Percentiles rank a stretch among this genome's conserved stretches.
These are phyloP conservation scores for Blastobotrys chiropterorum DNA, from an alignment of 805 yeast genomes.

Conservation along the genomic window DNA sequence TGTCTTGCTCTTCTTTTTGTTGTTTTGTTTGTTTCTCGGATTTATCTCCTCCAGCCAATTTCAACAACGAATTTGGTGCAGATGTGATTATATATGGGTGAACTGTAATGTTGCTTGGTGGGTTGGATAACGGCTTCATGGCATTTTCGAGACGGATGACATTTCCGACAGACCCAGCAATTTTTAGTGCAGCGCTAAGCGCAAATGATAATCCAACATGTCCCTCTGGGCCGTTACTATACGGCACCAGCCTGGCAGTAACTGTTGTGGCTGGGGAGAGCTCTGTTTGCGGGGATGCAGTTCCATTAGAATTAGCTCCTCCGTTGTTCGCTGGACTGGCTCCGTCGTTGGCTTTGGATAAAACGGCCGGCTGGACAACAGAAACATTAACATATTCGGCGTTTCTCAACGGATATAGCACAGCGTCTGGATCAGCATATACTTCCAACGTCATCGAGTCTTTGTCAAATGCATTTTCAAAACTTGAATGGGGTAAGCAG, in stretches of 20 bases:
- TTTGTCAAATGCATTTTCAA: slow-evolving; percentile 20
- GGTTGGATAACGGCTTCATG: slow-evolving; percentile 27
- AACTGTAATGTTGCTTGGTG: slow-evolving; percentile 38
- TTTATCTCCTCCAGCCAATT: slow-evolving; percentile 4
- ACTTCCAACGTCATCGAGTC: slow-evolving; percentile 33
- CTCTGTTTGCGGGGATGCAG: background rate
- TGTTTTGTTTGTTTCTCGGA: slow-evolving; percentile 10
- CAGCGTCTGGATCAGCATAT: slow-evolving; percentile 40
- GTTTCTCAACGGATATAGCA: slow-evolving; percentile 30
- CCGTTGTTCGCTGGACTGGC: slow-evolving; percentile 1
- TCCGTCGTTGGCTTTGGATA: background rate
- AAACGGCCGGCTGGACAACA: background rate
- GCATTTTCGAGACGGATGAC: slow-evolving; percentile 48
- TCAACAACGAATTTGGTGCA: slow-evolving; percentile 12
- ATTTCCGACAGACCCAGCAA: slow-evolving; percentile 46
- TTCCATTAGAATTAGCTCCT: slow-evolving; percentile 4
- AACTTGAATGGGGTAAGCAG: slow-evolving; percentile 43
- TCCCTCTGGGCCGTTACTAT: slow-evolving; percentile 28
- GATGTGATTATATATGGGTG: slow-evolving; percentile 46
- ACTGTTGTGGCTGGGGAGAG: slow-evolving; percentile 34
- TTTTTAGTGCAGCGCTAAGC: slow-evolving; percentile 51
- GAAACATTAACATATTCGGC: slow-evolving; percentile 28
- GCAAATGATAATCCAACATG: slow-evolving; percentile 48
- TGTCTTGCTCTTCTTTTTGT: slow-evolving; percentile 19
- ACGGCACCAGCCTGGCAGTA: slow-evolving; percentile 46